These are phyloP conservation scores for Parachlorella kessleri DNA, from an alignment of 139 green algal species.

Conservation along the genomic window DNA sequence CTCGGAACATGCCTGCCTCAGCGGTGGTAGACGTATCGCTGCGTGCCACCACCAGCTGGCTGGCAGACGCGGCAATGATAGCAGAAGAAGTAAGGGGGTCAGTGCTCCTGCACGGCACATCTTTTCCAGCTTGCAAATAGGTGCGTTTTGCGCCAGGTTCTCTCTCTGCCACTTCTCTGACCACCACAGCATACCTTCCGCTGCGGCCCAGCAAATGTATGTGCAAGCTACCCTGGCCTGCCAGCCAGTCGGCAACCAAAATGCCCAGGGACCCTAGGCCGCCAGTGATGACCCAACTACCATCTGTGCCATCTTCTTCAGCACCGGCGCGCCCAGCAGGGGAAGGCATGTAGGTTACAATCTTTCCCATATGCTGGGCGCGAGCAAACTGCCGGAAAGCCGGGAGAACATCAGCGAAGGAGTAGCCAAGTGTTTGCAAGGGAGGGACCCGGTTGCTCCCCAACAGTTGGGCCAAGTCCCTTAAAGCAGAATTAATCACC, in stretches of 20 bases:
- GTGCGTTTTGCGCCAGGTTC: too few relatives aligned
- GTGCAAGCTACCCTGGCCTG: slow-evolving; percentile 10
- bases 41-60: too few relatives aligned
- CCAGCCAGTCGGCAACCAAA: slow-evolving; percentile 38
- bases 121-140: too few relatives aligned
- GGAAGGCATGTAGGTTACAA: slow-evolving; percentile 51
- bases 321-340: background rate
- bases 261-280: slow-evolving; percentile 69
- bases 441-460: slow-evolving; percentile 39
- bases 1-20: too few relatives aligned
- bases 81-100: too few relatives aligned
- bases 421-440: slow-evolving; percentile 42
- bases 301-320: background rate
- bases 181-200: slow-evolving; percentile 16
- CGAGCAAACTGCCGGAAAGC: slow-evolving; percentile 76
- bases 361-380: slow-evolving; percentile 76
- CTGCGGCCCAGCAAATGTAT: slow-evolving; percentile 58
- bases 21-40: too few relatives aligned
- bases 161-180: too few relatives aligned
- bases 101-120: too few relatives aligned
- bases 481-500: slow-evolving; percentile 1
- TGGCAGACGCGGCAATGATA: too few relatives aligned
- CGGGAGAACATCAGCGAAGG: slow-evolving; percentile 35
- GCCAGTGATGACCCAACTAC: slow-evolving; percentile 62
- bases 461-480: slow-evolving; percentile 36